phyloP scores from a whole-genome alignment of 2,329 filamentous ascomycete species.

The Allantophomopsis cytisporea region DNA sequence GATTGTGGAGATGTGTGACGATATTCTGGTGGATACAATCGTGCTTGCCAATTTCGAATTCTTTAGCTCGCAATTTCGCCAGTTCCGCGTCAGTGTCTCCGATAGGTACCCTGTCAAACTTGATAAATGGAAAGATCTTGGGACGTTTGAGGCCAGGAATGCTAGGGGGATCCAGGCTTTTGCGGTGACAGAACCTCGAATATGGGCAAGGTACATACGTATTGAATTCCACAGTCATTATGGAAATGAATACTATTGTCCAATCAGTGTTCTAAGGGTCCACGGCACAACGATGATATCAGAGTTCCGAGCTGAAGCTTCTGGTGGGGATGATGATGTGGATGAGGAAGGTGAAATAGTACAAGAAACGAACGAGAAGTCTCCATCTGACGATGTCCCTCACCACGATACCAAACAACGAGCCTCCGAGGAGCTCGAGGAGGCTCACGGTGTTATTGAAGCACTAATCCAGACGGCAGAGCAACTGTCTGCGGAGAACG shows the following conservation, averaged over 20 bases:
- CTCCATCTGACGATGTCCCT: conserved; percentile 17
- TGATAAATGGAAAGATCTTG: conserved; percentile 83
- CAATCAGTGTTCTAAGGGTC: conserved; percentile 76
- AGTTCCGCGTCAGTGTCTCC: conserved; percentile 82
- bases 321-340: conserved; percentile 46
- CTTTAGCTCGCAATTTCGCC: conserved; percentile 92
- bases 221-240: conserved; percentile 91
- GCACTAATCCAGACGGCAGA: conserved; percentile 13
- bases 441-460: conserved; percentile 19
- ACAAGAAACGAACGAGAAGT: conserved; percentile 15
- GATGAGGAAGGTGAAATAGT: conserved; percentile 19
- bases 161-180: conserved; percentile 91
- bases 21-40: conserved; percentile 69
- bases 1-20: conserved; percentile 84
- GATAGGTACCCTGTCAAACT: conserved; percentile 88
- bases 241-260: conserved; percentile 94
- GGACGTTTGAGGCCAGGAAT: conserved; percentile 82
- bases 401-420: conserved; percentile 12
- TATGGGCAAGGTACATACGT: conserved; percentile 87
- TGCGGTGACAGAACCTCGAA: conserved; percentile 82
- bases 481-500: conserved; percentile 1
- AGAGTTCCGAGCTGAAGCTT: conserved; percentile 67
- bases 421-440: conserved; percentile 9
- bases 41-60: conserved; percentile 99
- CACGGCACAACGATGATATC: conserved; percentile 93